A percentile compares a stretch with the other conserved stretches of the same genome.
These are phyloP conservation scores for Brassica rapa DNA, from an alignment of 345 rosid genomes.

Conservation along the genomic window DNA sequence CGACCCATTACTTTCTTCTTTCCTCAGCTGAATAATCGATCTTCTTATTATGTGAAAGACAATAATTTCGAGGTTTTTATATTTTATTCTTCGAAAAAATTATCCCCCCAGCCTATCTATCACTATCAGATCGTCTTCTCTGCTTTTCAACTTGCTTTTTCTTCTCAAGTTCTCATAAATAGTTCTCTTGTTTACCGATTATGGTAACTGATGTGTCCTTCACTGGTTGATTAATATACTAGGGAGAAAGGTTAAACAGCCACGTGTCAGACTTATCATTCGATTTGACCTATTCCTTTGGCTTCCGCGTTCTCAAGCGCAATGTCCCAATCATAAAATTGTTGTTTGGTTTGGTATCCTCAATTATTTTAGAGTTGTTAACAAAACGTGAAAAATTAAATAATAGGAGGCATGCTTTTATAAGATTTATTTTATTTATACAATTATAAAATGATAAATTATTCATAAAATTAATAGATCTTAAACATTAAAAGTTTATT, in stretches of 20 bases:
- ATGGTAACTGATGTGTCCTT: not conserved
- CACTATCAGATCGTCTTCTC: not conserved
- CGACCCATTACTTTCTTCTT: slow-evolving; percentile 49
- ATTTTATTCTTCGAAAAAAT: not conserved
- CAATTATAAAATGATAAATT: not conserved
- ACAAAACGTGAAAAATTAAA: too few species aligned
- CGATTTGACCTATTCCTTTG: not conserved
- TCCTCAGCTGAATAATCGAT: not conserved
- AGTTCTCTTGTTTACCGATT: slow-evolving; percentile 1
- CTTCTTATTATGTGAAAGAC: slow-evolving; percentile 6
- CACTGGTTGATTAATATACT: not conserved
- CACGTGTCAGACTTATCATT: not conserved
- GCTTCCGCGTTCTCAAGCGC: not conserved
- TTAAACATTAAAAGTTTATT: too few species aligned
- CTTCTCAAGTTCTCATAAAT: not conserved
- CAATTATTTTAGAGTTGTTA: too few species aligned
- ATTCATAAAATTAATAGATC: not conserved
- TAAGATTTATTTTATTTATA: not conserved
- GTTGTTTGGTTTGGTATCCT: not conserved
- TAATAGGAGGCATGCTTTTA: not conserved
- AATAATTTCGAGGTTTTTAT: slow-evolving; percentile 7
- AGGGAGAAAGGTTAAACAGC: not conserved
- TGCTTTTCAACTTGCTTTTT: not conserved
- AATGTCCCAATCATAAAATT: not conserved
- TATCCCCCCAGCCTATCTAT: slow-evolving; percentile 3